Evolutionary conservation across 345 rosid genomes (phyloP).

Genomic region (Arabidopsis thaliana): TAIR10.1 NC_003074.8:8886501-8887000

Average conservation of each 20-base stretch:
- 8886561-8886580: constrained; percentile 95
- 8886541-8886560: constrained; percentile 98
- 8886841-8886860: constrained; percentile 82
- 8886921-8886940: not conserved
- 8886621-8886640: constrained; percentile 48
- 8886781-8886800: not conserved
- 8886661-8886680: constrained; percentile 96
- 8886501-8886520: constrained; percentile 81
- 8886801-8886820: constrained; percentile 97
- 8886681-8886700: constrained; percentile 93
- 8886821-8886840: constrained; percentile 84
- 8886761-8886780: not conserved
- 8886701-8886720: constrained; percentile 78
- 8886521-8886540: constrained; percentile 91
- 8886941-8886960: not conserved
- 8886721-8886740: constrained; percentile 56
- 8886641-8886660: constrained; percentile 78
- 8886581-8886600: constrained; percentile 96
- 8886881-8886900: not conserved
- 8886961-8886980: constrained; percentile 7
- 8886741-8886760: constrained; percentile 9
- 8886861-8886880: constrained; percentile 92
- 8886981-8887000: not conserved
- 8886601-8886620: constrained; percentile 71
- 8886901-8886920: not conserved